Evolutionary conservation across 306 rosid genomes (phyloP), one percentile per base, ranked within the genome.

Genomic region (Quercus aquifolioides): DNA sequence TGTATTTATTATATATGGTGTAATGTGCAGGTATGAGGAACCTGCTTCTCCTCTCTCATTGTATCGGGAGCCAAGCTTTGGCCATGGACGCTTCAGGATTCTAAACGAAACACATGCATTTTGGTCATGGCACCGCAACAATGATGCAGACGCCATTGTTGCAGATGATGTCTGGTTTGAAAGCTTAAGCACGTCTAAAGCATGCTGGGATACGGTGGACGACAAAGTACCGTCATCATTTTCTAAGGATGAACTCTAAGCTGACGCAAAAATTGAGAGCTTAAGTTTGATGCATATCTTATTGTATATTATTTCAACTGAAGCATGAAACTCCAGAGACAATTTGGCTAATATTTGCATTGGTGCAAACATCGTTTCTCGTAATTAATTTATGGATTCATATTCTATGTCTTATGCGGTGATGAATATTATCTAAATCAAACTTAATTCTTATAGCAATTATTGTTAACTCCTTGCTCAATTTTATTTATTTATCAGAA

Each of bases 61-160:
- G 87, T 89, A 35, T 41, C 71, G 97, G 58, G 94, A 93, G 78
- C 75, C 98, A 76, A 91, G 94, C 69, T 93, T 93, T 77, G 94
- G 97, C 38, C 97, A 93, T 75, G 96, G 90, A 82, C 85, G 97
- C 71, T 79, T 92, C 73, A 69, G 83, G 72, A 82, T 91, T 55
- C 0, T 85, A 41, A 89, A 91, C 56, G 92, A 84, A 68, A 89
- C 97, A 9, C 92, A 86, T 74, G 96, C 96, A 71, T 74, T 84
- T 5, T 89, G 96, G 97, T 85, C 91, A 55, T 92, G 97, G 97
- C 92, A 92, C 75, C 92, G 97, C 28, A 92, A 92, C 92, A 85
- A 92, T 49, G 94, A 92, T 41, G 2, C 51, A 8, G 59, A 77
- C 71, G 74, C 87, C 6, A 54, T 86, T 35, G 87, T 84, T 23